Percentiles rank a stretch among this genome's conserved stretches.
phyloP scores from a whole-genome alignment of 2,329 filamentous ascomycete genomes.

The Byssochlamys sp. region DNA sequence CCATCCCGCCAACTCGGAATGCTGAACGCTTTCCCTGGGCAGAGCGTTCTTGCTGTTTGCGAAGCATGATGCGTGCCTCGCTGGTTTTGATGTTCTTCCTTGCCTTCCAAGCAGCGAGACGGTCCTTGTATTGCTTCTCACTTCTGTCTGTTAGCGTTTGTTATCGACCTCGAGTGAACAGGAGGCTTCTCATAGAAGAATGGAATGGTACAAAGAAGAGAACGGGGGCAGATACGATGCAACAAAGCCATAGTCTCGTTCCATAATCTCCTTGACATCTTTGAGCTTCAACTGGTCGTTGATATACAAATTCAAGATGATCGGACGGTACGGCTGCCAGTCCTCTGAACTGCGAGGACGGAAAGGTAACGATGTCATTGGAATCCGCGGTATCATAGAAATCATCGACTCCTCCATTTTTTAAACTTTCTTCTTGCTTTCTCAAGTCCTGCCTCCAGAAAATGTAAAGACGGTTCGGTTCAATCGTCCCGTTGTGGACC shows the following conservation, averaged over 20 bases:
- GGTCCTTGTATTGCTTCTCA: constrained; percentile 33
- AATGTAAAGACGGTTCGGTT: not conserved
- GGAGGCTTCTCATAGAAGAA: not conserved
- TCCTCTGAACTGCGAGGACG: constrained; percentile 28
- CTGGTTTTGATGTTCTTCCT: constrained; percentile 31
- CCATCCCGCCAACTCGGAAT: constrained; percentile 25
- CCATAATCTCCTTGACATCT: constrained; percentile 30
- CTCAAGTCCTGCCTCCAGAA: not conserved
- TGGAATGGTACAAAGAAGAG: not conserved
- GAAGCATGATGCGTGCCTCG: constrained; percentile 28
- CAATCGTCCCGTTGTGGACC: not conserved
- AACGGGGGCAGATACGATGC: constrained; percentile 22
- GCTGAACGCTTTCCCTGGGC: constrained; percentile 29
- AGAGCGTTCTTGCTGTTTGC: constrained; percentile 29
- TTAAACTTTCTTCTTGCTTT: not conserved
- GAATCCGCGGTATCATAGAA: not conserved
- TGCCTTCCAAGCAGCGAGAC: constrained; percentile 27
- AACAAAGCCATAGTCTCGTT: constrained; percentile 25
- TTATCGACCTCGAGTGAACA: not conserved
- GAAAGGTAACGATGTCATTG: constrained; percentile 10
- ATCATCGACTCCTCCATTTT: not conserved
- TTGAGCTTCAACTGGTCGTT: constrained; percentile 26
- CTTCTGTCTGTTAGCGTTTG: constrained; percentile 12
- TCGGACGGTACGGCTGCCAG: constrained; percentile 27
- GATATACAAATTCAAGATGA: constrained; percentile 27